Evolutionary conservation across 768 basidiomycete genomes (phyloP).

Genomic region (Collybia nuda): DNA sequence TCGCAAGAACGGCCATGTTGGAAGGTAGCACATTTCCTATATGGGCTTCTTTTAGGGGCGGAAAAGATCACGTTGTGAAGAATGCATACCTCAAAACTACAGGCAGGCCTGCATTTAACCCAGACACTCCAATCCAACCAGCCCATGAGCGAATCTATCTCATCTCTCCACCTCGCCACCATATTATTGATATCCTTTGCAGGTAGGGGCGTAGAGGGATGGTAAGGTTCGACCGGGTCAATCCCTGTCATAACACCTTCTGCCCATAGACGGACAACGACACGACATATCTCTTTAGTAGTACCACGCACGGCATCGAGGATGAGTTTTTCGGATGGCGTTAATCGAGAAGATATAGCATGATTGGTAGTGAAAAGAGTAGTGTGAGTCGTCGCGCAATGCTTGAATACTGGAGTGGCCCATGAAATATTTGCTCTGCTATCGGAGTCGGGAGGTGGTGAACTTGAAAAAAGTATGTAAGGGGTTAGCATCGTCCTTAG

Average conservation of each 20-base stretch:
- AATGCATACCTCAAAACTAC: constrained; percentile 40
- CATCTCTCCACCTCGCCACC: constrained; percentile 30
- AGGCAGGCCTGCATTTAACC: constrained; percentile 46
- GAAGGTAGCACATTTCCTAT: constrained; percentile 43
- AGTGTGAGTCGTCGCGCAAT: constrained; percentile 25
- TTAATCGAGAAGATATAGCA: constrained; percentile 12
- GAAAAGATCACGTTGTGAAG: not conserved
- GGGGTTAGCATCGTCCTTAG: no score
- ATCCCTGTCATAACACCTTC: constrained; percentile 30
- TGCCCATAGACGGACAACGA: constrained; percentile 47
- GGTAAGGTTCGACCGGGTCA: constrained; percentile 5
- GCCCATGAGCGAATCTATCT: constrained; percentile 34
- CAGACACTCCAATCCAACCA: constrained; percentile 58
- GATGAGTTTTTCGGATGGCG: constrained; percentile 25
- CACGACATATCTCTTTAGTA: constrained; percentile 43
- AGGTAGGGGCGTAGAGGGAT: not conserved
- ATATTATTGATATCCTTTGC: constrained; percentile 7
- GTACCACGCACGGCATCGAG: constrained; percentile 30
- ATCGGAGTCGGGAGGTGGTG: no score
- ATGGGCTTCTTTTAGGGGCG: not conserved
- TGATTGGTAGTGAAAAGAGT: not conserved
- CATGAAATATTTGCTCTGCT: no score
- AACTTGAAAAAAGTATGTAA: no score
- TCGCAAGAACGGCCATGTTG: constrained; percentile 40
- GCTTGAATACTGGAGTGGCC: constrained; percentile 22